A percentile compares a stretch with the other conserved stretches of the same genome.
phyloP scores from a whole-genome alignment of 495 filamentous ascomycete species.

The Podospora didyma region DNA sequence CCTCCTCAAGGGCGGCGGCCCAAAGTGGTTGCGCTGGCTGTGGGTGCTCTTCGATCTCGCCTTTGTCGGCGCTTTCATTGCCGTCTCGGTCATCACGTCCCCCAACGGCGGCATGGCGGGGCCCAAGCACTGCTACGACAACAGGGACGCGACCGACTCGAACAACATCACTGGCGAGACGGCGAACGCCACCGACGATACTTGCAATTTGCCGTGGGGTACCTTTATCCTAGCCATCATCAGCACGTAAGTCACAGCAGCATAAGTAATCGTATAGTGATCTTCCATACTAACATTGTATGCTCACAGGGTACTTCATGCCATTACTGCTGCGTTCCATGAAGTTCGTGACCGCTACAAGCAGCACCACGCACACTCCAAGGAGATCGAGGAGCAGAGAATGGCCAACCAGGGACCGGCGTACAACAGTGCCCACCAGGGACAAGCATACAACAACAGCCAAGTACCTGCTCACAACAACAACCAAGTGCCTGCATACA shows the following conservation, averaged over 20 bases:
- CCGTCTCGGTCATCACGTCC: conserved; percentile 29
- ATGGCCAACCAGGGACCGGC: too few species aligned
- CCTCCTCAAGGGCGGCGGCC: conserved; percentile 16
- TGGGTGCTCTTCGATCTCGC: conserved; percentile 22
- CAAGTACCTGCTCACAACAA: too few species aligned
- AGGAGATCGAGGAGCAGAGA: neutral
- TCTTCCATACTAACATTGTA: neutral
- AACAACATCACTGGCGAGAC: conserved; percentile 9
- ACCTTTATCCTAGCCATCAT: conserved; percentile 13
- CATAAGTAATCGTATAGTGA: neutral
- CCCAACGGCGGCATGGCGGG: conserved; percentile 24
- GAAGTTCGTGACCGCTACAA: conserved; percentile 11
- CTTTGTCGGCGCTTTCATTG: conserved; percentile 34
- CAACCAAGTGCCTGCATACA: too few species aligned
- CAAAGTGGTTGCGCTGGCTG: conserved; percentile 22
- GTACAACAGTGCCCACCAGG: too few species aligned
- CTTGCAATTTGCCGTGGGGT: conserved; percentile 11
- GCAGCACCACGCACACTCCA: neutral
- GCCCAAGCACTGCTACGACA: conserved; percentile 11
- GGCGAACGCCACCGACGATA: neutral
- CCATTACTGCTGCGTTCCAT: conserved; percentile 23
- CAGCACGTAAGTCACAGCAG: conserved; percentile 9
- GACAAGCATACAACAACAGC: too few species aligned
- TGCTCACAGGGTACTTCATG: conserved; percentile 1
- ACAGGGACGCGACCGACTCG: conserved; percentile 4